Base-by-base conservation (phyloP, 2,329 filamentous ascomycete species). In the Cercospora zeae-maydis region DNA sequence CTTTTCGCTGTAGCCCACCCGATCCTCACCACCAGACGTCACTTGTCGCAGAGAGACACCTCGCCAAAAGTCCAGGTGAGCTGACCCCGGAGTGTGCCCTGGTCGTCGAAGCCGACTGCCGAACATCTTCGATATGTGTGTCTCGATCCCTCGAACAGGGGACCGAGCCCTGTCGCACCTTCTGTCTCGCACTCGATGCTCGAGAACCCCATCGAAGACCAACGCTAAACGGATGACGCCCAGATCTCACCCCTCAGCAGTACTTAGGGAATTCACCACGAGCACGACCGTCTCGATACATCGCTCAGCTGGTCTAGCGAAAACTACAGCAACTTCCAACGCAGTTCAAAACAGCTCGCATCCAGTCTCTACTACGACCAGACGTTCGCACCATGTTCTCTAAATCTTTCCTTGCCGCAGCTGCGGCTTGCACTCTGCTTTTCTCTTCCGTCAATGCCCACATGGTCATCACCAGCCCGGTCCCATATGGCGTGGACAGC, bases 381-480 rank as follows among this genome's bases (percentile, higher is more conserved):
- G 16, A 27, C 24, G 36, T 27, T 30, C 59, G 52, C 60, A 65
- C 60, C 33, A 69, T 69, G 67, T 67, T 69, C 61, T 39, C 63
- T 33, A 66, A 63, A 62, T 57, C 60, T 54, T 24, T 66, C 60
- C 49, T 66, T 39, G 52, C 47, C 14, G 66, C 62, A 51, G 63
- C 61, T 61, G 60, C 61, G 37, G 63, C 60, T 45, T 67, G 59
- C 60, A 60, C 65, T 54, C 49, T 69, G 63, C 58, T 69, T 34
- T 56, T 59, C 16, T 59, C 59, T 47, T 63, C 61, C 33, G 67
- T 65, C 72, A 83, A 84, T 57, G 90, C 87, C 52, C 93, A 98
- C 75, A 90, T 96, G 83, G 78, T 85, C 36, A 88, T 97, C 83
- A 78, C 70, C 60, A 81, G 77, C 8, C 93, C 93, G 0, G 77